Percentiles rank a stretch among this genome's conserved stretches.
phyloP scores from a whole-genome alignment of 177 flowering plant genomes.

The Tripterygium wilfordii region DNA sequence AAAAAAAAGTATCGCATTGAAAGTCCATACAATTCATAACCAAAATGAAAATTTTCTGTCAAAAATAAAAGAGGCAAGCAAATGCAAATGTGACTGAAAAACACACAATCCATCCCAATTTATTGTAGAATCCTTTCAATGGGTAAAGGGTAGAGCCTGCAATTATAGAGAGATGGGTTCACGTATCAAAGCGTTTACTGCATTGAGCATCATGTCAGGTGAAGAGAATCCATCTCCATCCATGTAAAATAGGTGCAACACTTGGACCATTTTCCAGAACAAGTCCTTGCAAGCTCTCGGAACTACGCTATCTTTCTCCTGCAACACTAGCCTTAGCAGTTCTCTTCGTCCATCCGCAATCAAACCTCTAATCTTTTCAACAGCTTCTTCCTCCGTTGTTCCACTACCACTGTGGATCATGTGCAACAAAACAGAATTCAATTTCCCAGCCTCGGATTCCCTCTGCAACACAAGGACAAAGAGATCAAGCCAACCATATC shows the following conservation, averaged over 20 bases:
- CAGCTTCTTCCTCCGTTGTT: slow-evolving; percentile 31
- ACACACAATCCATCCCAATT: too few species aligned
- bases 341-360: slow-evolving; percentile 32
- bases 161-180: slow-evolving; percentile 34
- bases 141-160: too few species aligned
- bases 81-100: too few species aligned
- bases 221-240: slow-evolving; percentile 59
- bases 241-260: slow-evolving; percentile 47
- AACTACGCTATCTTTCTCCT: slow-evolving; percentile 29
- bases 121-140: too few species aligned
- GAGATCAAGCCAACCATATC: background rate
- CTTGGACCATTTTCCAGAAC: slow-evolving; percentile 62
- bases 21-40: too few species aligned
- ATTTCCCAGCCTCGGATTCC: slow-evolving; percentile 55
- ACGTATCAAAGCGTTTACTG: slow-evolving; percentile 30
- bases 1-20: too few species aligned
- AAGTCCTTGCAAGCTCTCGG: slow-evolving; percentile 62
- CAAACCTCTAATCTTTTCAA: slow-evolving; percentile 16
- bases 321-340: slow-evolving; percentile 39
- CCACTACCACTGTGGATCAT: slow-evolving; percentile 20
- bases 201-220: slow-evolving; percentile 25
- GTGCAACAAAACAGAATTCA: slow-evolving; percentile 44
- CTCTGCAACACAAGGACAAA: slow-evolving; percentile 39
- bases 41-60: too few species aligned
- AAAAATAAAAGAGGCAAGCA: too few species aligned